phyloP scores from a whole-genome alignment of 805 yeast genomes.

The Candida oleophila region DNA sequence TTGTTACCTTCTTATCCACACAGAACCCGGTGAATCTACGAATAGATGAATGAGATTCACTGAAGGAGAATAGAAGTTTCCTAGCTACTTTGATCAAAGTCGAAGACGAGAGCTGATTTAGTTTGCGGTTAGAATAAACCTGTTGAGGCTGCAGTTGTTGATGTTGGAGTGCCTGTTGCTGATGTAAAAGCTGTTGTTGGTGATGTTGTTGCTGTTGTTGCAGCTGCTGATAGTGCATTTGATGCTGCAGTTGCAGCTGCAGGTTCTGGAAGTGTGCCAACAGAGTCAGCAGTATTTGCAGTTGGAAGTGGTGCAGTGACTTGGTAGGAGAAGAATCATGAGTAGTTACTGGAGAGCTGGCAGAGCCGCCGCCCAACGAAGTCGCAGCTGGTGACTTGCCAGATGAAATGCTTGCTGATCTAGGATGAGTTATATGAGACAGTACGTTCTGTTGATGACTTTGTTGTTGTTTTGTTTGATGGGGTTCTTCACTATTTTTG shows the following conservation, averaged over 20 bases:
- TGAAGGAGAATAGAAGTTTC: constrained; percentile 59
- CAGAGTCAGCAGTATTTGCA: neutral
- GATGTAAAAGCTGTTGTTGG: constrained; percentile 10
- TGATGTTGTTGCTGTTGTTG: constrained; percentile 1
- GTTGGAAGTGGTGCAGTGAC: neutral
- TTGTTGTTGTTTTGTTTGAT: neutral
- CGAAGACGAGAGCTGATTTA: constrained; percentile 12
- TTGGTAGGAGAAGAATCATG: neutral
- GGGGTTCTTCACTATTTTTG: neutral
- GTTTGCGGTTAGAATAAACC: constrained; percentile 4
- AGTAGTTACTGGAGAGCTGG: neutral
- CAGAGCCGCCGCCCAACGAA: neutral
- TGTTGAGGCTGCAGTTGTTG: neutral
- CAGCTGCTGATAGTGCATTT: neutral
- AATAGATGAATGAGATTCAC: constrained; percentile 62
- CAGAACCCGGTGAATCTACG: constrained; percentile 59
- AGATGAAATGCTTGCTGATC: neutral
- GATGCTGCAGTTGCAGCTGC: neutral
- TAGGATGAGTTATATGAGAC: neutral
- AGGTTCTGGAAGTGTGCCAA: neutral
- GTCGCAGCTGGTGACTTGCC: neutral
- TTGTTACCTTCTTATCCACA: constrained; percentile 51
- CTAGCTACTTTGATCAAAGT: constrained; percentile 49
- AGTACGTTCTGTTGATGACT: neutral
- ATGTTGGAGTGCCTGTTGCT: constrained; percentile 1